phyloP scores from a whole-genome alignment of 176 grass and related monocot species.

The Dendrocalamus sinicus region DNA sequence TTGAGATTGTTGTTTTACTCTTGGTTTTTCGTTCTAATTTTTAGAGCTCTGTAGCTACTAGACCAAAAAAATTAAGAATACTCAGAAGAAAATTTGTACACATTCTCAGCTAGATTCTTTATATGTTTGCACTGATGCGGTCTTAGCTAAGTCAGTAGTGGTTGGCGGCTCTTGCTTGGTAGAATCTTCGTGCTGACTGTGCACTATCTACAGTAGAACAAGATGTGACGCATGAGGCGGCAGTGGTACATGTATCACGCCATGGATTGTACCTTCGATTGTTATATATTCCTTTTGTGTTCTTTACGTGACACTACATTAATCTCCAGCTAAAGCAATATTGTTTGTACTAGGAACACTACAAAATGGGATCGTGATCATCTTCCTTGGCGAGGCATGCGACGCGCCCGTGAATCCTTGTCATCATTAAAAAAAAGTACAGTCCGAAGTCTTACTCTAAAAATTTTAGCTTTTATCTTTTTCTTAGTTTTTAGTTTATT shows the following conservation, averaged over 20 bases:
- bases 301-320: slow-evolving; percentile 29
- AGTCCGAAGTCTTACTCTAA: not conserved
- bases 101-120: not conserved
- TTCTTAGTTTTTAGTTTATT: no score
- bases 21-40: no score
- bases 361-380: not conserved
- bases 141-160: not conserved
- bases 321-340: not conserved
- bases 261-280: not conserved
- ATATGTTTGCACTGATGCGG: not conserved
- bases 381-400: not conserved
- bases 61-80: no score
- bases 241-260: not conserved
- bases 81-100: no score
- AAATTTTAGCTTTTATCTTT: no score
- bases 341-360: not conserved
- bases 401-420: slow-evolving; percentile 31
- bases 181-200: not conserved
- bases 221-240: not conserved
- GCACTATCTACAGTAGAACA: not conserved
- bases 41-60: no score
- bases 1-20: no score
- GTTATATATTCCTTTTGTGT: not conserved
- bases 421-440: not conserved
- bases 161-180: not conserved